Evolutionary conservation across 1,139 yeast genomes (phyloP).

Genomic region (Kodamaea sp.): DNA sequence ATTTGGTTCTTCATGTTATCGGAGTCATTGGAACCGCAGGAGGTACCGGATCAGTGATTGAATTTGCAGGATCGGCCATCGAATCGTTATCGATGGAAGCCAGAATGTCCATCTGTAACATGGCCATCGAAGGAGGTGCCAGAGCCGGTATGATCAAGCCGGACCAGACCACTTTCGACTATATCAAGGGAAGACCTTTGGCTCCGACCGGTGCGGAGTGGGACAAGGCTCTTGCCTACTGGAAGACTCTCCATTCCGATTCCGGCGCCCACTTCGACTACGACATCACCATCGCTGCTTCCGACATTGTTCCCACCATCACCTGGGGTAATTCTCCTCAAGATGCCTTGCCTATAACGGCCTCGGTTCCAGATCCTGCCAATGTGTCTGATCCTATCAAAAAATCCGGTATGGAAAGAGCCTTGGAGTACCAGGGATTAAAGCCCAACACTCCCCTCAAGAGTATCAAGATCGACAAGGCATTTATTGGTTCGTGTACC

Average conservation of each 20-base stretch:
- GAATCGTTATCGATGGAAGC: slow-evolving; percentile 93
- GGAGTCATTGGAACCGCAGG: slow-evolving; percentile 99
- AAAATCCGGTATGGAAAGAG: slow-evolving; percentile 85
- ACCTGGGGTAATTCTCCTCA: slow-evolving; percentile 99
- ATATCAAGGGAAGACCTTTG: slow-evolving; percentile 89
- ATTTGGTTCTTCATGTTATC: slow-evolving; percentile 88
- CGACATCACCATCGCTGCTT: slow-evolving; percentile 78
- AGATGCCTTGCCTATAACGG: slow-evolving; percentile 94
- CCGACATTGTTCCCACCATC: slow-evolving; percentile 89
- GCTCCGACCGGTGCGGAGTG: slow-evolving; percentile 93
- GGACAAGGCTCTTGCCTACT: slow-evolving; percentile 90
- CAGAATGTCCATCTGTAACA: slow-evolving; percentile 99
- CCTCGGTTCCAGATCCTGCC: slow-evolving; percentile 85
- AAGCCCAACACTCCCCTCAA: slow-evolving; percentile 76
- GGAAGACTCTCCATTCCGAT: slow-evolving; percentile 87
- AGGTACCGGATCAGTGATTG: slow-evolving; percentile 96
- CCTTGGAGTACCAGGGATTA: slow-evolving; percentile 89
- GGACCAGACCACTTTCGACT: slow-evolving; percentile 82
- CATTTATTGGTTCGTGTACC: slow-evolving; percentile 96
- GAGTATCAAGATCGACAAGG: slow-evolving; percentile 80
- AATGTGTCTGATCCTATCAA: slow-evolving; percentile 70
- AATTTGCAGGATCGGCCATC: slow-evolving; percentile 94
- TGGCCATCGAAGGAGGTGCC: slow-evolving; percentile 99
- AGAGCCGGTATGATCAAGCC: slow-evolving; percentile 99
- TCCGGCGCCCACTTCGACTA: slow-evolving; percentile 86